Conservation (phyloP, 495 filamentous ascomycete genomes). For the Lineolata rhizophorae region DNA sequence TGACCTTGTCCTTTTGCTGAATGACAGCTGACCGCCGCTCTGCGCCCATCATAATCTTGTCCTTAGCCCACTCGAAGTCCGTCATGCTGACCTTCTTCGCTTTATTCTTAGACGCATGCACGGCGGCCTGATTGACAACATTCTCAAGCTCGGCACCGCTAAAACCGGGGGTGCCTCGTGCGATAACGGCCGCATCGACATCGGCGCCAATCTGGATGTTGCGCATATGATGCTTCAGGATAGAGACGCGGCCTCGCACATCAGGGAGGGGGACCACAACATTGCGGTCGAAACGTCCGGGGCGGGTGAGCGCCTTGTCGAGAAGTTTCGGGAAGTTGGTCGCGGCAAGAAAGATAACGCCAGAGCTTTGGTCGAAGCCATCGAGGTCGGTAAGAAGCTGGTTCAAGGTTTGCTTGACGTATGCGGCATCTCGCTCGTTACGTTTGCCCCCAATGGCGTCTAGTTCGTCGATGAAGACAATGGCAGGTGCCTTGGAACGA, state of each 20-base stretch:
- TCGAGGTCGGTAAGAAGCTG: conserved; percentile 96
- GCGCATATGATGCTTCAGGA: conserved; percentile 79
- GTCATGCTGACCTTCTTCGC: conserved; percentile 43
- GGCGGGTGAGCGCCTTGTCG: conserved; percentile 84
- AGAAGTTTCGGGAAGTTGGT: conserved; percentile 90
- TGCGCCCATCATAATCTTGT: conserved; percentile 94
- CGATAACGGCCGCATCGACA: conserved; percentile 64
- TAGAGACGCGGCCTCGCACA: conserved; percentile 81
- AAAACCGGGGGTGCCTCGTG: conserved; percentile 71
- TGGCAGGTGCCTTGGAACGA: conserved; percentile 74
- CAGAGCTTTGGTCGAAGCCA: conserved; percentile 81
- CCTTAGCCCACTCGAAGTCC: conserved; percentile 94
- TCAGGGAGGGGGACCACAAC: conserved; percentile 77
- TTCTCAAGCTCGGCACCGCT: conserved; percentile 93
- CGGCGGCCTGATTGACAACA: conserved; percentile 85
- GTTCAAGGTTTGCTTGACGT: conserved; percentile 91
- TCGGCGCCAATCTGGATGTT: conserved; percentile 56
- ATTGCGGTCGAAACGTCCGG: conserved; percentile 87
- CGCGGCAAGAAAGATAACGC: conserved; percentile 84
- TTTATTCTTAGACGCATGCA: conserved; percentile 70
- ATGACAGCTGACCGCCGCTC: conserved; percentile 77
- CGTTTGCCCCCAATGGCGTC: conserved; percentile 91
- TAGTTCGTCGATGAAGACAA: conserved; percentile 95
- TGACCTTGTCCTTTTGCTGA: conserved; percentile 59
- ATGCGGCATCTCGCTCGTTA: conserved; percentile 83